Base-by-base conservation (phyloP, 192 early-diverging fungal species). In the Neocallimastix lanati region DNA sequence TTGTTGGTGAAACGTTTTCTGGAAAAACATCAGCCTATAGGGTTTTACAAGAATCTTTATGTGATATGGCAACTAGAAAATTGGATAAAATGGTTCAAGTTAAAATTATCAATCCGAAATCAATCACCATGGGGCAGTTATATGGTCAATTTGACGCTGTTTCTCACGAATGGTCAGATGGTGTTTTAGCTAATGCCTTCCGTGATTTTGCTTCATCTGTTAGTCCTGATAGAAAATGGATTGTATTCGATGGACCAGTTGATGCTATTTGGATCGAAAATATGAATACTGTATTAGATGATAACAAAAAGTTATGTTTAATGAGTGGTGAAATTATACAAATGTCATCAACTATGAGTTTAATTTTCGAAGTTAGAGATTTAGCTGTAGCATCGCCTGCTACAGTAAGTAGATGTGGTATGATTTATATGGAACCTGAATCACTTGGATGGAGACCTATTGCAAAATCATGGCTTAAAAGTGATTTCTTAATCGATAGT, bases 231-330 rank as follows among this genome's bases (percentile, higher is more conserved):
- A 77, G 89, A 78, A 90, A 90, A 82, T 90, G 89, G 89, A 83
- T 90, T 37, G 86, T 90, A 28, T 90, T 90, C 77, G 89, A 90
- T 79, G 89, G 89, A 2, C 89, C 89, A 11, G 89, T 90, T n/a
- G 89, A 90, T 84, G 89, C 89, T 0, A 86, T 90, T 67, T 90
- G 89, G 89, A 90, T 89, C 82, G 89, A 90, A 81, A 90, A 90
- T 37, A 90, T 89, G 88, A 90, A 90, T 77, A 90, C 88, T 2
- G 89, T 90, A 13, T 81, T 90, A 38, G 89, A 90, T 82, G 89
- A 90, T 78, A 90, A 90, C 82, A 82, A 87, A 77, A 90, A 90
- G 79, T 83, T 90, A 9, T 90, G 89, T 78, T 79, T 90, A 13
- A 90, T 87, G 78, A 88, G 86, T 79, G 89, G 89, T 13, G 89